Conservation (phyloP, 2,329 filamentous ascomycete genomes). For the Fusarium luffae region DNA sequence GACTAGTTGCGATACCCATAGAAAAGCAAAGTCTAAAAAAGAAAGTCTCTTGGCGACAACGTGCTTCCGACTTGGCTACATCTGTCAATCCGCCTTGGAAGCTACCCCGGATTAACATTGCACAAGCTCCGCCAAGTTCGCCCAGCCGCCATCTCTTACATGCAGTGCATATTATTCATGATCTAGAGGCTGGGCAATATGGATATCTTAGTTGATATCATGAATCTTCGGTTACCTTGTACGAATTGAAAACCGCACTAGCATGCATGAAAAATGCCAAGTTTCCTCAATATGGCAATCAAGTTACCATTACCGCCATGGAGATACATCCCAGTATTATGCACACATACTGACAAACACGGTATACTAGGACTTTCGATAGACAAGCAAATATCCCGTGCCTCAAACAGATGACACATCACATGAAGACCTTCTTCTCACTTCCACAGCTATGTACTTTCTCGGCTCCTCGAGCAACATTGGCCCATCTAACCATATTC, state of each 20-base stretch:
- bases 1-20: background rate
- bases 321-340: background rate
- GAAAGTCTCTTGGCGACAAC: slow-evolving; percentile 6
- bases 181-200: slow-evolving; percentile 7
- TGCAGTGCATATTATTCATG: slow-evolving; percentile 14
- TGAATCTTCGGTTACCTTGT: background rate
- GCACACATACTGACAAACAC: background rate
- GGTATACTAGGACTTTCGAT: background rate
- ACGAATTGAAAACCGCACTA: background rate
- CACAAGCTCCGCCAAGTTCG: slow-evolving; percentile 27
- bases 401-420: background rate
- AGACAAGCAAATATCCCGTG: background rate
- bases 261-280: background rate
- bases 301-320: background rate
- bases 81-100: background rate
- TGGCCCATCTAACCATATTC: slow-evolving; percentile 22
- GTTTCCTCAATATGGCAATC: background rate
- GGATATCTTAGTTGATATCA: background rate
- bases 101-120: slow-evolving; percentile 28
- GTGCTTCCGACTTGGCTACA: slow-evolving; percentile 12
- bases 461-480: slow-evolving; percentile 19
- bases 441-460: slow-evolving; percentile 24
- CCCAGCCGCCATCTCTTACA: slow-evolving; percentile 17
- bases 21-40: background rate
- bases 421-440: slow-evolving; percentile 10